Conservation (phyloP, 2,329 filamentous ascomycete species). For the Cordyceps militaris region DNA sequence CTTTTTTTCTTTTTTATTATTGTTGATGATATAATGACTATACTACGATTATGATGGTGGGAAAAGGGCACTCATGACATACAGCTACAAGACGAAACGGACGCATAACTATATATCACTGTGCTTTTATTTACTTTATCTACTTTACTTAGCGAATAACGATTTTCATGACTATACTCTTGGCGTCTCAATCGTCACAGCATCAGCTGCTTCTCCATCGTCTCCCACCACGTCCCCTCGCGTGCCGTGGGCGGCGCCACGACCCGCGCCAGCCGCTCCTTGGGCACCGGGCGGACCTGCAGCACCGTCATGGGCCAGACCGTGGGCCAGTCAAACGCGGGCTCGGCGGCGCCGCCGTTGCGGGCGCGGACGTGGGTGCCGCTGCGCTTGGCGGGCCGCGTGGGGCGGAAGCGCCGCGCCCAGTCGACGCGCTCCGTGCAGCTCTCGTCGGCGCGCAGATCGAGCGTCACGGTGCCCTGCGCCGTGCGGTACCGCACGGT, state of each 20-base stretch:
- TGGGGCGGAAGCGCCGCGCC: slow-evolving; percentile 18
- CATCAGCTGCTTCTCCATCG: slow-evolving; percentile 25
- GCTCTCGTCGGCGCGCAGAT: slow-evolving; percentile 19
- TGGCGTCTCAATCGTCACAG: too few relatives aligned
- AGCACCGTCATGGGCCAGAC: slow-evolving; percentile 18
- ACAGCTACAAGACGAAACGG: too few relatives aligned
- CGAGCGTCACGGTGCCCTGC: slow-evolving; percentile 22
- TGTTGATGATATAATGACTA: too few relatives aligned
- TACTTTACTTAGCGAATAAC: too few relatives aligned
- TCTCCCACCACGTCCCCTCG: slow-evolving; percentile 24
- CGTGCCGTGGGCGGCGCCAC: neutral
- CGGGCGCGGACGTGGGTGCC: slow-evolving; percentile 13
- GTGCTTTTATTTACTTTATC: too few relatives aligned
- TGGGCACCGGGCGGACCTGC: slow-evolving; percentile 21
- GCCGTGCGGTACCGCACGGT: slow-evolving; percentile 26
- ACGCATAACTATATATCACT: too few relatives aligned
- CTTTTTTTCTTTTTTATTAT: neutral
- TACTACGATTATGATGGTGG: too few relatives aligned
- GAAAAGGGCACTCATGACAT: too few relatives aligned
- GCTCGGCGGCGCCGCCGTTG: slow-evolving; percentile 15
- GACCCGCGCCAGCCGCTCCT: neutral
- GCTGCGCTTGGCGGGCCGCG: slow-evolving; percentile 22
- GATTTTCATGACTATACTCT: too few relatives aligned
- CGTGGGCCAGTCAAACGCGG: slow-evolving; percentile 21
- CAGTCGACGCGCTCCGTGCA: slow-evolving; percentile 19